Evolutionary conservation across 2,329 filamentous ascomycete species (phyloP).

Genomic region (Ceratocystis huliohia): DNA sequence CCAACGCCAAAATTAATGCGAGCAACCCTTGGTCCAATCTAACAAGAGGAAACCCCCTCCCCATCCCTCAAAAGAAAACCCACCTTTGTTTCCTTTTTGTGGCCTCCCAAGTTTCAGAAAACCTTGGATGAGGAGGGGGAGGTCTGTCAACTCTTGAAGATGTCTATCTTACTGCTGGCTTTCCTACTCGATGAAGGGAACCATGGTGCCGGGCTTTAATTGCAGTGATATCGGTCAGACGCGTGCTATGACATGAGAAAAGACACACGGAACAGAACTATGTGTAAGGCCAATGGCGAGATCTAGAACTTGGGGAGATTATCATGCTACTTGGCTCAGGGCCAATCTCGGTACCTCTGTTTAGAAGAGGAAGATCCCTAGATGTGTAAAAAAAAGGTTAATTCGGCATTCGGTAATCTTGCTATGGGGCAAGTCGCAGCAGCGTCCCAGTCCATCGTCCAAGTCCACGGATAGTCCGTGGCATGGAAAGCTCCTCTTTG

Average conservation of each 20-base stretch:
- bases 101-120: not conserved
- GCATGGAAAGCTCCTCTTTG: conserved; percentile 4
- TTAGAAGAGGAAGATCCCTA: not conserved
- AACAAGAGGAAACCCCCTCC: not conserved
- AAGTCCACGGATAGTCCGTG: conserved; percentile 7
- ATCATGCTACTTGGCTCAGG: not conserved
- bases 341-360: not conserved
- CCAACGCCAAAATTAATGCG: not conserved
- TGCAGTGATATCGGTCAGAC: not conserved
- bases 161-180: not conserved
- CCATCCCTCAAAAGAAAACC: not conserved
- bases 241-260: not conserved
- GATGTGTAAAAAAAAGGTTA: not conserved
- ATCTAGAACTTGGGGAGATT: no score
- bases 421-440: not conserved
- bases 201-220: not conserved
- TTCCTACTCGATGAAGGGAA: no score
- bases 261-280: not conserved
- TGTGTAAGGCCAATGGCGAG: not conserved
- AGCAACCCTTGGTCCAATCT: not conserved
- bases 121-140: not conserved
- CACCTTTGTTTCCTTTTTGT: conserved; percentile 2
- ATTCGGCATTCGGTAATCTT: conserved; percentile 6
- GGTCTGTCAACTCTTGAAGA: not conserved
- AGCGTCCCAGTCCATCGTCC: not conserved